These are phyloP conservation scores for Fusarium sp. DNA, from an alignment of 2,329 filamentous ascomycete species.

Conservation along the genomic window DNA sequence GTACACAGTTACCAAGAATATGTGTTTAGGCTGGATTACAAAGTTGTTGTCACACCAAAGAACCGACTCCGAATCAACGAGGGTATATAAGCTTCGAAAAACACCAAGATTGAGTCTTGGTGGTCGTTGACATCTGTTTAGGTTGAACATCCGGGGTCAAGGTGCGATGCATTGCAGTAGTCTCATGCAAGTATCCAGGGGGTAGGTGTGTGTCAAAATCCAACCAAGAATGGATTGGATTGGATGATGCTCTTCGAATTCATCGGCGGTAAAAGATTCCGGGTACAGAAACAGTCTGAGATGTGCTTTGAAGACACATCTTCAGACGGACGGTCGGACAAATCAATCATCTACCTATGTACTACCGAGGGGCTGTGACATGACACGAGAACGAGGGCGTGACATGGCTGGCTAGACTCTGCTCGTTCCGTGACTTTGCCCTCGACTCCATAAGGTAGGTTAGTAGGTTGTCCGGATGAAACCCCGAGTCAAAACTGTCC, in stretches of 20 bases:
- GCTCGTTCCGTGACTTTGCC: too few species aligned
- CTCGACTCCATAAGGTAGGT: too few species aligned
- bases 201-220: slow-evolving; percentile 27
- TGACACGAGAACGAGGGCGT: too few species aligned
- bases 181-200: slow-evolving; percentile 35
- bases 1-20: too few species aligned
- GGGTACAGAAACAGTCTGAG: slow-evolving; percentile 10
- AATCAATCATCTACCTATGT: background rate
- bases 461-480: too few species aligned
- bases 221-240: background rate
- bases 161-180: slow-evolving; percentile 39
- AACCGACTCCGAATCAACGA: too few species aligned
- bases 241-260: slow-evolving; percentile 1
- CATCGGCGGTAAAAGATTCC: slow-evolving; percentile 23
- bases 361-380: slow-evolving; percentile 4
- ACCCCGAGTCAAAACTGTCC: too few species aligned
- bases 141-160: slow-evolving; percentile 23
- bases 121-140: background rate
- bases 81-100: too few species aligned
- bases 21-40: background rate
- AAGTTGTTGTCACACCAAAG: too few species aligned
- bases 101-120: too few species aligned
- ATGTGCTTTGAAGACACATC: background rate
- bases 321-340: slow-evolving; percentile 16
- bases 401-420: too few species aligned